Conservation (phyloP, 495 filamentous ascomycete species). For the Penicillium coprophilum region DNA sequence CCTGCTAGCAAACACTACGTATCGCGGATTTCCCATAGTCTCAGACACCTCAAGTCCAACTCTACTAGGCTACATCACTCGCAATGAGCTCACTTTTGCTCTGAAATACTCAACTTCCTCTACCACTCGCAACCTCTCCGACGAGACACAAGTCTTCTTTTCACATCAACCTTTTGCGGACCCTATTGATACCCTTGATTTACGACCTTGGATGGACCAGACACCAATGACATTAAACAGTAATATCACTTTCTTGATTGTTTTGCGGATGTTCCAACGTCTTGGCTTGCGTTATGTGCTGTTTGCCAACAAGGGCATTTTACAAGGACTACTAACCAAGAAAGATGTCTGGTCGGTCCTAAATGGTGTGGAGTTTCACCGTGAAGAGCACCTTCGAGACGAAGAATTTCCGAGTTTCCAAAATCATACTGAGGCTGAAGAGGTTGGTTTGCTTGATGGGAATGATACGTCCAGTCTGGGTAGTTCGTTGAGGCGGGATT, state of each 20-base stretch:
- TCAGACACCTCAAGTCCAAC: conserved; percentile 65
- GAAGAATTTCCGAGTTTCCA: conserved; percentile 42
- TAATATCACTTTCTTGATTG: conserved; percentile 71
- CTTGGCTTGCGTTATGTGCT: conserved; percentile 88
- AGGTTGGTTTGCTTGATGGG: conserved; percentile 50
- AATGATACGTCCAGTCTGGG: conserved; percentile 42
- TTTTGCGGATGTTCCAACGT: conserved; percentile 88
- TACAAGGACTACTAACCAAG: conserved; percentile 90
- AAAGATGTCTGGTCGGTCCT: conserved; percentile 97
- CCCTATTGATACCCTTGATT: conserved; percentile 73
- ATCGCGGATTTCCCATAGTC: conserved; percentile 92
- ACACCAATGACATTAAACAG: conserved; percentile 88
- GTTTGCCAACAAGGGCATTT: conserved; percentile 74
- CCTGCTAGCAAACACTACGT: conserved; percentile 69
- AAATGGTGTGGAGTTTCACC: conserved; percentile 69
- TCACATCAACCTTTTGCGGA: conserved; percentile 79
- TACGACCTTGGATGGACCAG: conserved; percentile 97
- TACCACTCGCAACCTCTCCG: conserved; percentile 55
- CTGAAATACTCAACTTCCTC: conserved; percentile 51
- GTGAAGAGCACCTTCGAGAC: conserved; percentile 36
- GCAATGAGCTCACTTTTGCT: conserved; percentile 83
- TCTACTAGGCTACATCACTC: conserved; percentile 89
- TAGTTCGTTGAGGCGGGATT: conserved; percentile 39
- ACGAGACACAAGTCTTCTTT: conserved; percentile 79
- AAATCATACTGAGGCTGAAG: conserved; percentile 45